Evolutionary conservation across 2,329 filamentous ascomycete genomes (phyloP), one percentile per base, ranked within the genome.

Genomic region (Phaeosphaeriaceae sp.): DNA sequence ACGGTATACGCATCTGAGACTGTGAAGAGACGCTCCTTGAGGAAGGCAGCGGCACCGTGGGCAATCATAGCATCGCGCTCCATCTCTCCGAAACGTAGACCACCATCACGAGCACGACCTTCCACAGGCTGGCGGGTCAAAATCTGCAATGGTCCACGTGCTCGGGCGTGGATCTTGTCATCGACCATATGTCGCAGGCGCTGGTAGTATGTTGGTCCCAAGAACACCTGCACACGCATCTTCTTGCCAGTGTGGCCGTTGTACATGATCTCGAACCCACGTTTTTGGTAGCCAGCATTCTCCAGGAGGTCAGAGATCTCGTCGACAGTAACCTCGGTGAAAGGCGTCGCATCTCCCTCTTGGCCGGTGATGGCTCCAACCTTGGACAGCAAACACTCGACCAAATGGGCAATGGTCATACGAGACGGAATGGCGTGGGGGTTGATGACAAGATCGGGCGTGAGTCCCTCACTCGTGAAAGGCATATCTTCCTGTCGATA

Each of bases 51-150:
- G 3, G 96, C 95, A 76, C 95, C 95, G 78, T 99, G 96, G n/a
- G 96, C 93, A 83, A 99, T 99, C 95, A 99, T 99, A 79, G 95
- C 99, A 87, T 99, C 96, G 83, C 96, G 94, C 81, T 99, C 96
- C 95, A 99, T 99, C 85, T 99, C 95, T 89, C 95, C 95, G 88
- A 99, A 99, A 76, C 96, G 94, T 46, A 99, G 86, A 84, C 95
- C 95, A 86, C 95, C 95, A 77, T 99, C 96, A 80, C 96, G 86
- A 3, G 95, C 95, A 87, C 96, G 91, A 90, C 95, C 95, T 81
- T 99, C 95, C 15, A 99, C 95, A 19, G 95, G 95, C 79, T 99
- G 95, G 57, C 96, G 86, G 2, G 95, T 99, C 82, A 99, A 87
- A 73, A 99, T 99, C 81, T 99, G 95, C 21, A 97, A 91, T 0